Conservation (phyloP, 164 flowering plant species). For the Nymphaea colorata region DNA sequence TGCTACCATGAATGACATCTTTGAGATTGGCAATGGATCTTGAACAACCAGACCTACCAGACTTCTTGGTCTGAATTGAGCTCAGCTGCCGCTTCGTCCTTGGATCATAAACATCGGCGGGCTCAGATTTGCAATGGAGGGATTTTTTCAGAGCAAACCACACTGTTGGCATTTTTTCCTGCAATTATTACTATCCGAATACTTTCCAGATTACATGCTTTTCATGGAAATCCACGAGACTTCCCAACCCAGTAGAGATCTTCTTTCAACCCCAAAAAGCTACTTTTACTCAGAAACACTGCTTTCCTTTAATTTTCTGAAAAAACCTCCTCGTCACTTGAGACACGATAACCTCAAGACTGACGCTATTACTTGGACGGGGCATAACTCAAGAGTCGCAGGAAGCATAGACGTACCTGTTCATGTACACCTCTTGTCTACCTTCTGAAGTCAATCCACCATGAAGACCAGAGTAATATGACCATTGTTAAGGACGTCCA, state of each 20-base stretch:
- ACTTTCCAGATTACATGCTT: neutral
- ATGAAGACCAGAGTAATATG: neutral
- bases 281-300: neutral
- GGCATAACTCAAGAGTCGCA: neutral
- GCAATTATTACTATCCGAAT: neutral
- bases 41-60: slow-evolving; percentile 85
- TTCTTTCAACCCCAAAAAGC: neutral
- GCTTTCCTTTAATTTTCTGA: too few relatives aligned
- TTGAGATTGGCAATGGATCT: slow-evolving; percentile 92
- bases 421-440: neutral
- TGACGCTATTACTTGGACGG: too few relatives aligned
- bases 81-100: slow-evolving; percentile 44
- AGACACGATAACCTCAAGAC: too few relatives aligned
- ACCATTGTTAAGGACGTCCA: neutral
- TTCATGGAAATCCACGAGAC: neutral
- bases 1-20: slow-evolving; percentile 92
- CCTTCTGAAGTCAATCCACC: neutral
- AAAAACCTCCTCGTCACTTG: too few relatives aligned
- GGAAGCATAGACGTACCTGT: neutral
- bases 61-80: slow-evolving; percentile 51
- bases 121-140: slow-evolving; percentile 78
- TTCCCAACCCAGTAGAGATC: neutral
- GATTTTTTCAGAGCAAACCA: slow-evolving; percentile 83
- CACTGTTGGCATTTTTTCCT: slow-evolving; percentile 59
- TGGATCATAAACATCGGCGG: slow-evolving; percentile 80